Percentiles rank a stretch among this genome's conserved stretches.
phyloP scores from a whole-genome alignment of 495 filamentous ascomycete genomes.

The Aspergillus cavernicola region DNA sequence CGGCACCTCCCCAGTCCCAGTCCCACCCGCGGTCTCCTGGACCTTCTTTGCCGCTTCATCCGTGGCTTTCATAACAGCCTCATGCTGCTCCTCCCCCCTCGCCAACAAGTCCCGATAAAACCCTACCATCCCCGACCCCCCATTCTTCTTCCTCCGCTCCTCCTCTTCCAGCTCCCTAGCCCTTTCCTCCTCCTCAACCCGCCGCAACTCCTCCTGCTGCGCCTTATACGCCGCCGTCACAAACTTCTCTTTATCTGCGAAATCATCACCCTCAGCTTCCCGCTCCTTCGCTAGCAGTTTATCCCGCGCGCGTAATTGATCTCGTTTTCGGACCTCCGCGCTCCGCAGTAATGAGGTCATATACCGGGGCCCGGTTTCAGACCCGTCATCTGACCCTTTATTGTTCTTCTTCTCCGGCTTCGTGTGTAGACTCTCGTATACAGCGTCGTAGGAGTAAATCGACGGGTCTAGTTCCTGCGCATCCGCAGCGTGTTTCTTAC shows the following conservation, averaged over 20 bases:
- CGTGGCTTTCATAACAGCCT: conserved; percentile 60
- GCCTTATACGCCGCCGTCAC: conserved; percentile 93
- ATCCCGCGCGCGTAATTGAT: conserved; percentile 83
- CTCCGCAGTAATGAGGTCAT: conserved; percentile 77
- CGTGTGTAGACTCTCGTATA: conserved; percentile 49
- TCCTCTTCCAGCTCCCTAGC: conserved; percentile 64
- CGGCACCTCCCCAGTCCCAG: no score
- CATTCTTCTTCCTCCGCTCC: conserved; percentile 56
- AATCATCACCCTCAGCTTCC: conserved; percentile 91
- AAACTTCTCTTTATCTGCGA: conserved; percentile 92
- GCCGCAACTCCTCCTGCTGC: conserved; percentile 80
- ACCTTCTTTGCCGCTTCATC: conserved; percentile 61
- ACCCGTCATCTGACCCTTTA: conserved; percentile 13
- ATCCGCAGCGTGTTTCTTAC: conserved; percentile 42
- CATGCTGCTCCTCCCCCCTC: conserved; percentile 70
- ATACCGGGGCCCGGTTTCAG: conserved; percentile 61
- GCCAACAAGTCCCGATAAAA: conserved; percentile 86
- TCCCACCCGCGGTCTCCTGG: conserved; percentile 30
- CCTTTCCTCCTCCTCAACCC: conserved; percentile 78
- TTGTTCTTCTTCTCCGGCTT: conserved; percentile 29
- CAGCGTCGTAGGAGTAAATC: conserved; percentile 56
- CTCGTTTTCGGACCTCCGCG: conserved; percentile 83
- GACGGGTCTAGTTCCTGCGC: conserved; percentile 48
- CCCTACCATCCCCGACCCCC: conserved; percentile 70
- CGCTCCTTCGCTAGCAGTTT: conserved; percentile 81